These are phyloP conservation scores for Colletotrichum coccodes DNA, from an alignment of 2,329 filamentous ascomycete genomes.

Conservation along the genomic window DNA sequence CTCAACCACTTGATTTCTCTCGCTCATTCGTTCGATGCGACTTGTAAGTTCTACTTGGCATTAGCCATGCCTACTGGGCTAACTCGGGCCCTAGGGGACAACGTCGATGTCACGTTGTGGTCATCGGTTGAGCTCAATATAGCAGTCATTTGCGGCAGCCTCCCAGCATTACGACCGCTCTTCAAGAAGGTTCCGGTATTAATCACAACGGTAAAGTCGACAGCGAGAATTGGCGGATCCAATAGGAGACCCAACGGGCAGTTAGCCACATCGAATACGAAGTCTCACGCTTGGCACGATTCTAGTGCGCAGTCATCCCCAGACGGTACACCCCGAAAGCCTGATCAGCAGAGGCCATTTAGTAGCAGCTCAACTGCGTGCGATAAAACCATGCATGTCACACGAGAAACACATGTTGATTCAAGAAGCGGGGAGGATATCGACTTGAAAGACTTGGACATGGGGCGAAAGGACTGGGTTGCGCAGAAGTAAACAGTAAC, in stretches of 20 bases:
- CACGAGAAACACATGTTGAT: not conserved
- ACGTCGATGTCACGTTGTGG: conserved; percentile 44
- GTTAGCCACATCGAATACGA: not conserved
- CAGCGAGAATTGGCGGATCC: not conserved
- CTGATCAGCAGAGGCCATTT: not conserved
- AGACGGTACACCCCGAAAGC: not conserved
- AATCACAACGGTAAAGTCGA: not conserved
- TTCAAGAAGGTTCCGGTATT: not conserved
- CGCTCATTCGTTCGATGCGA: conserved; percentile 21
- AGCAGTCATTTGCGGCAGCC: conserved; percentile 55
- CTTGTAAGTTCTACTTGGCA: not conserved
- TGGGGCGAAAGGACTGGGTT: not conserved
- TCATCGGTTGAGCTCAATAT: conserved; percentile 42
- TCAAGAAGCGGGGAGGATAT: not conserved
- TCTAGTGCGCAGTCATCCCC: not conserved
- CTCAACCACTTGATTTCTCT: conserved; percentile 30
- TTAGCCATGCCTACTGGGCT: no score
- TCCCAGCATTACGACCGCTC: conserved; percentile 51
- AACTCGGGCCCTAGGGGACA: conserved; percentile 34
- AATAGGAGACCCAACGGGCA: not conserved
- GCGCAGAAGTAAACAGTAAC: not conserved
- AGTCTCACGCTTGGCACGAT: not conserved
- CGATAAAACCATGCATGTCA: no score
- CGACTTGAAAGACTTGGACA: not conserved
- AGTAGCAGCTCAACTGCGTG: not conserved